Evolutionary conservation across 192 early-diverging fungal genomes (phyloP).

Genomic region (Backusella macrospora): DNA sequence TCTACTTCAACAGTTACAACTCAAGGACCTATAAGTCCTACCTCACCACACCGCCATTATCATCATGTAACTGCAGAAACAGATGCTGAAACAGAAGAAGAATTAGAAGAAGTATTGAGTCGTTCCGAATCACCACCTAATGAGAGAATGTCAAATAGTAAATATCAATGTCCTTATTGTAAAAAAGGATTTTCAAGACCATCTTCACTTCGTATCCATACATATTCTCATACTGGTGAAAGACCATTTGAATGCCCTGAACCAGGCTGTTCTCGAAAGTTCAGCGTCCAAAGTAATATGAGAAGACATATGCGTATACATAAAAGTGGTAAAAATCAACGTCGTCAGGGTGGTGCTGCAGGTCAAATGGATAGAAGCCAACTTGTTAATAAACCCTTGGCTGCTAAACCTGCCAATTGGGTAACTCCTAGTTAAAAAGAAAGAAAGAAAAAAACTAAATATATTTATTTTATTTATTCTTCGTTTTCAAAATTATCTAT

Average conservation of each 20-base stretch:
- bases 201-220: conserved; percentile 60
- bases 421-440: conserved; percentile 11
- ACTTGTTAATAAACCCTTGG: conserved; percentile 24
- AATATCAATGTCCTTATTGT: conserved; percentile 59
- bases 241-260: conserved; percentile 59
- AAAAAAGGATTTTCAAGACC: conserved; percentile 62
- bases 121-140: neutral
- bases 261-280: conserved; percentile 34
- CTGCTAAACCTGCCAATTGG: conserved; percentile 21
- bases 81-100: neutral
- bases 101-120: too few relatives aligned
- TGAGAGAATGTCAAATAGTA: conserved; percentile 3
- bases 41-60: neutral
- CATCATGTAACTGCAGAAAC: neutral
- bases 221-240: conserved; percentile 66
- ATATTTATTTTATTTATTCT: neutral
- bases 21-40: conserved; percentile 21
- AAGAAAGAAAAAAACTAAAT: neutral
- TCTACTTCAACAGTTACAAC: conserved; percentile 28
- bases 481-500: too few relatives aligned
- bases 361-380: conserved; percentile 12
- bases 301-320: conserved; percentile 37
- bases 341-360: conserved; percentile 35
- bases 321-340: conserved; percentile 42
- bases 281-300: conserved; percentile 40